Conservation (phyloP, 2,329 filamentous ascomycete genomes). For the Thermomyces lanuginosus region DNA sequence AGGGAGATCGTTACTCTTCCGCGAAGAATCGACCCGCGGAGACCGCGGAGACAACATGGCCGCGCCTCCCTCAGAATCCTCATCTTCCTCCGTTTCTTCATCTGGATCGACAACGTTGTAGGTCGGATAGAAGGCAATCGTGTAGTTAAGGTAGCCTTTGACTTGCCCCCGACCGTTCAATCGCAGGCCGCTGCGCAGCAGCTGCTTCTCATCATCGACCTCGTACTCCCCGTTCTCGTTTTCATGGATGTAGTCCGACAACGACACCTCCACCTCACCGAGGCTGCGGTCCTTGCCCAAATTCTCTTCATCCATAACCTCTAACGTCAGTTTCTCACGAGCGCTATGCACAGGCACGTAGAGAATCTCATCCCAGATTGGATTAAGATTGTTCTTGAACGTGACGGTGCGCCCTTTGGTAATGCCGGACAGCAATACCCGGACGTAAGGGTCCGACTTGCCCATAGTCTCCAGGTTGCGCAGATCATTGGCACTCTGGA, state of each 20-base stretch:
- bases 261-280: slow-evolving; percentile 60
- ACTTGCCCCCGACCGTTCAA: slow-evolving; percentile 48
- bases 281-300: slow-evolving; percentile 81
- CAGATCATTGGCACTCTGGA: slow-evolving; percentile 64
- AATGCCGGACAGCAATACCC: slow-evolving; percentile 75
- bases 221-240: slow-evolving; percentile 66
- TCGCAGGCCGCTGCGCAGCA: slow-evolving; percentile 50
- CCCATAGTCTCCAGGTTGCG: slow-evolving; percentile 89
- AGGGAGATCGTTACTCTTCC: slow-evolving; percentile 10
- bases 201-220: slow-evolving; percentile 58
- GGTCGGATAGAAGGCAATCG: slow-evolving; percentile 76
- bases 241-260: slow-evolving; percentile 63
- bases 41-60: slow-evolving; percentile 7
- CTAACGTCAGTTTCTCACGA: slow-evolving; percentile 69
- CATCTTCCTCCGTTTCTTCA: slow-evolving; percentile 37
- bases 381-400: slow-evolving; percentile 88
- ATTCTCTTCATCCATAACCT: slow-evolving; percentile 94
- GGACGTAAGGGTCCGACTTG: slow-evolving; percentile 90
- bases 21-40: slow-evolving; percentile 15
- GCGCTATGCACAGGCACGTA: slow-evolving; percentile 79
- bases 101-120: slow-evolving; percentile 80
- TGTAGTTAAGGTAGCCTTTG: slow-evolving; percentile 72
- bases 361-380: slow-evolving; percentile 87
- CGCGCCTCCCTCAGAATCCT: slow-evolving; percentile 27
- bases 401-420: slow-evolving; percentile 87